phyloP scores from a whole-genome alignment of 78 protist species.

The Tieghemostelium lacteum region DNA sequence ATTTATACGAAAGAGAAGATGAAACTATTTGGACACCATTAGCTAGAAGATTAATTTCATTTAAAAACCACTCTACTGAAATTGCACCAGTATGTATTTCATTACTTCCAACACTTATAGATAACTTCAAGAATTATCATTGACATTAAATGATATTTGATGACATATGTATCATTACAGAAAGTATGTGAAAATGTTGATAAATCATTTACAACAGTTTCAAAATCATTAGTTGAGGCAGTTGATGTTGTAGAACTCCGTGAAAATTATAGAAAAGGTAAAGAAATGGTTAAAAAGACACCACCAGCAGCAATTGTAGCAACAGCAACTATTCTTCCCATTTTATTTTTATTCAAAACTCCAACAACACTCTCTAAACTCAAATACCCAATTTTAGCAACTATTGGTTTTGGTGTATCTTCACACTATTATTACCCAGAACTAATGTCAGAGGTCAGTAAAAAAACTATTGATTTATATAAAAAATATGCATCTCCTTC shows the following conservation, averaged over 20 bases:
- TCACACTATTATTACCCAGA: slow-evolving; percentile 56
- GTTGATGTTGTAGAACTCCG: slow-evolving; percentile 19
- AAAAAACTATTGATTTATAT: slow-evolving; percentile 15
- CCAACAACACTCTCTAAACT: not conserved
- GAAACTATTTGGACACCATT: slow-evolving; percentile 1
- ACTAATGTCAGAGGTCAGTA: not conserved
- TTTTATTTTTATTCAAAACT: slow-evolving; percentile 8
- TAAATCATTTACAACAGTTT: not conserved
- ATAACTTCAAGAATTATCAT: not conserved
- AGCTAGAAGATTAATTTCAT: not conserved
- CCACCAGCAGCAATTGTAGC: slow-evolving; percentile 23
- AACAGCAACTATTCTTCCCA: slow-evolving; percentile 32
- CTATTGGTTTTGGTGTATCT: slow-evolving; percentile 29
- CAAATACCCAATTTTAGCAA: slow-evolving; percentile 11
- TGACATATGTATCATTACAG: not conserved
- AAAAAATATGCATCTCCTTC: slow-evolving; percentile 4
- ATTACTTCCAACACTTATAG: not conserved
- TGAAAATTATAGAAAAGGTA: slow-evolving; percentile 12
- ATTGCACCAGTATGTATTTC: not conserved
- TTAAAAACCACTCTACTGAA: not conserved
- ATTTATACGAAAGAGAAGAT: no score
- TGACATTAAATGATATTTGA: not conserved
- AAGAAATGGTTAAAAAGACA: not conserved
- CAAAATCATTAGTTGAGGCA: not conserved
- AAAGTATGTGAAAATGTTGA: not conserved